Percentiles rank a stretch among this genome's conserved stretches.
Evolutionary conservation across 306 rosid species (phyloP).

Genomic region (Quillaja saponaria): DNA sequence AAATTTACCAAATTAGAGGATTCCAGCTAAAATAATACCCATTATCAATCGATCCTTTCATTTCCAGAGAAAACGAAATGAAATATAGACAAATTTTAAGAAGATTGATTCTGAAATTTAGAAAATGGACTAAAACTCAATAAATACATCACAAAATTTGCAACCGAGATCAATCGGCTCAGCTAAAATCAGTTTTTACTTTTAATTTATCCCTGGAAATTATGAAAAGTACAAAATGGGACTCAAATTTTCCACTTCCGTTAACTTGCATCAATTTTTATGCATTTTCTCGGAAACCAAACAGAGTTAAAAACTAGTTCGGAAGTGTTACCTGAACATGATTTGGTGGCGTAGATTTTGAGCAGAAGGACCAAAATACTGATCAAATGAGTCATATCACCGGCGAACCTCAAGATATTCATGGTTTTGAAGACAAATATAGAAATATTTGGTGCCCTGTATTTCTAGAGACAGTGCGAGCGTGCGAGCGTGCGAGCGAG

Average conservation of each 20-base stretch:
- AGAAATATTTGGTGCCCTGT: conserved; percentile 34
- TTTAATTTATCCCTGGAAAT: background rate
- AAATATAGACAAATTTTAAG: too few relatives aligned
- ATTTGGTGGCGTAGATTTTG: conserved; percentile 95
- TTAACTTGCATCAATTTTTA: background rate
- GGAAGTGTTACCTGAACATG: conserved; percentile 69
- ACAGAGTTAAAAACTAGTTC: background rate
- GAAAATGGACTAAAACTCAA: too few relatives aligned
- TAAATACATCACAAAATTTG: too few relatives aligned
- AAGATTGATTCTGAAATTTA: too few relatives aligned
- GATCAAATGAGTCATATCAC: conserved; percentile 89
- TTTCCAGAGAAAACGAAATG: too few relatives aligned
- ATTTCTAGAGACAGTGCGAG: conserved; percentile 13
- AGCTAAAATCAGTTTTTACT: background rate
- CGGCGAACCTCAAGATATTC: conserved; percentile 92
- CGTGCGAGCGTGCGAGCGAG: too few relatives aligned
- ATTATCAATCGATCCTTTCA: background rate
- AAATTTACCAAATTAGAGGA: background rate
- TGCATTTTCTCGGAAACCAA: conserved; percentile 8
- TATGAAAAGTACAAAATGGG: background rate
- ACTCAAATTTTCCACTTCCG: background rate
- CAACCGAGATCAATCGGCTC: background rate
- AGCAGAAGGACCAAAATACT: conserved; percentile 86
- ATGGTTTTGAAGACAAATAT: conserved; percentile 38
- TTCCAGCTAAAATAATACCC: background rate